phyloP scores from a whole-genome alignment of 1,284 basidiomycete genomes.

The Macrocybe sp. region DNA sequence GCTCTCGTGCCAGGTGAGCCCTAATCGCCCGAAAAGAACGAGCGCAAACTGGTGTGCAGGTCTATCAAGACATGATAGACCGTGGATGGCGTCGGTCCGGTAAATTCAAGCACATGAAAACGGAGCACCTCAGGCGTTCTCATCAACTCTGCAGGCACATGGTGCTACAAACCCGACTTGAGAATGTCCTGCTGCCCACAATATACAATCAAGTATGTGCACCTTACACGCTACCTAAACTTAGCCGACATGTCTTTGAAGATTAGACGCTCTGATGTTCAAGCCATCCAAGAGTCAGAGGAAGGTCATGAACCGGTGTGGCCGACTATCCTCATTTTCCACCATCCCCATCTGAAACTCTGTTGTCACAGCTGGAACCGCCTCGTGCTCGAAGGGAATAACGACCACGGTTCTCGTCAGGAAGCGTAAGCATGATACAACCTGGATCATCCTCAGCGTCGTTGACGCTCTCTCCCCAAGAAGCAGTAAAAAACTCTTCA shows the following conservation, averaged over 20 bases:
- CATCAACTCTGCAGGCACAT: constrained; percentile 36
- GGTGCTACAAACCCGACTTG: constrained; percentile 84
- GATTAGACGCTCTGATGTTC: constrained; percentile 73
- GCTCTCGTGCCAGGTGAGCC: constrained; percentile 48
- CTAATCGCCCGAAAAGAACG: neutral
- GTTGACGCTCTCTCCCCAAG: too few relatives aligned
- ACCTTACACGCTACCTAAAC: constrained; percentile 3
- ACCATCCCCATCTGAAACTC: neutral
- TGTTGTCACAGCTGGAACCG: constrained; percentile 65
- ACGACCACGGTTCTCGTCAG: constrained; percentile 3
- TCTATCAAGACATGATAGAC: constrained; percentile 80
- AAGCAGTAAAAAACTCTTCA: neutral
- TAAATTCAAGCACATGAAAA: constrained; percentile 2
- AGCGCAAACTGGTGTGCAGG: constrained; percentile 29
- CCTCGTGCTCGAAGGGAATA: constrained; percentile 52
- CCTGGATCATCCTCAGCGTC: too few relatives aligned
- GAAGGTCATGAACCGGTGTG: constrained; percentile 66
- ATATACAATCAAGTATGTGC: constrained; percentile 78
- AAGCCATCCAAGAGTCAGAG: constrained; percentile 76
- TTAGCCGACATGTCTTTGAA: constrained; percentile 21
- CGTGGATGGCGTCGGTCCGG: constrained; percentile 89
- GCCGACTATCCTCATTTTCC: neutral
- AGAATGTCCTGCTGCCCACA: constrained; percentile 84
- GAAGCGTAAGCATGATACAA: too few relatives aligned
- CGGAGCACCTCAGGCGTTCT: neutral